Conservation (phyloP, 108 stramenopile genomes). For the Conticribra guillardii region DNA sequence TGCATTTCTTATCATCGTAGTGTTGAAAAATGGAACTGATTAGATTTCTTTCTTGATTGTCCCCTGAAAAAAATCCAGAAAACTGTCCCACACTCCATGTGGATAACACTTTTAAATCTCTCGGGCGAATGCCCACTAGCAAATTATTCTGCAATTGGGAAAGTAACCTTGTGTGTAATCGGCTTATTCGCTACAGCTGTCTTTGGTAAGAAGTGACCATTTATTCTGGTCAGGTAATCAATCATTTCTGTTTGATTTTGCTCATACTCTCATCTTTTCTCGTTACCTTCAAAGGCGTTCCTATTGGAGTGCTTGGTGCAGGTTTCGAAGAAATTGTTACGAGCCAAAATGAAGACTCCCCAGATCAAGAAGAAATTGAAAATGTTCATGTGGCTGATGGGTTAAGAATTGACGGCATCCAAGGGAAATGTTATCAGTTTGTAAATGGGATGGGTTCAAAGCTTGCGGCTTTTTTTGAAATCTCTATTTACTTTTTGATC, state of each 20-base stretch:
- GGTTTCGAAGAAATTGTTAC: slow-evolving; percentile 88
- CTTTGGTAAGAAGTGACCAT: slow-evolving; percentile 21
- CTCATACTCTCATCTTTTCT: no score
- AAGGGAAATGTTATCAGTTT: slow-evolving; percentile 54
- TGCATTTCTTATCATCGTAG: background rate
- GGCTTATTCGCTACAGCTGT: slow-evolving; percentile 84
- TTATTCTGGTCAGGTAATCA: background rate
- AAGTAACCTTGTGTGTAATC: slow-evolving; percentile 77
- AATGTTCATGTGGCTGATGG: no score
- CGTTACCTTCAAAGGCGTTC: slow-evolving; percentile 78
- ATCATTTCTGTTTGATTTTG: background rate
- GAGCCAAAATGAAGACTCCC: slow-evolving; percentile 69
- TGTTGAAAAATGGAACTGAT: background rate
- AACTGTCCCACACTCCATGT: slow-evolving; percentile 90
- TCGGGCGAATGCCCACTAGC: slow-evolving; percentile 87
- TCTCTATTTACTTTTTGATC: slow-evolving; percentile 73
- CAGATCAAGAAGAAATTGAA: slow-evolving; percentile 50
- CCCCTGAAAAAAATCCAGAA: slow-evolving; percentile 24
- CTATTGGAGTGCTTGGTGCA: slow-evolving; percentile 88
- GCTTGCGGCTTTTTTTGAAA: slow-evolving; percentile 60
- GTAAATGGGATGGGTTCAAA: slow-evolving; percentile 72
- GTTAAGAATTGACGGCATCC: slow-evolving; percentile 16
- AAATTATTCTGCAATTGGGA: slow-evolving; percentile 77
- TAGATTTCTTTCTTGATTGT: background rate
- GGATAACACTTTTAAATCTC: slow-evolving; percentile 91